Percentiles rank a stretch among this genome's conserved stretches.
These are phyloP conservation scores for Penicillium cinerascens DNA, from an alignment of 495 filamentous ascomycete genomes.

Conservation along the genomic window DNA sequence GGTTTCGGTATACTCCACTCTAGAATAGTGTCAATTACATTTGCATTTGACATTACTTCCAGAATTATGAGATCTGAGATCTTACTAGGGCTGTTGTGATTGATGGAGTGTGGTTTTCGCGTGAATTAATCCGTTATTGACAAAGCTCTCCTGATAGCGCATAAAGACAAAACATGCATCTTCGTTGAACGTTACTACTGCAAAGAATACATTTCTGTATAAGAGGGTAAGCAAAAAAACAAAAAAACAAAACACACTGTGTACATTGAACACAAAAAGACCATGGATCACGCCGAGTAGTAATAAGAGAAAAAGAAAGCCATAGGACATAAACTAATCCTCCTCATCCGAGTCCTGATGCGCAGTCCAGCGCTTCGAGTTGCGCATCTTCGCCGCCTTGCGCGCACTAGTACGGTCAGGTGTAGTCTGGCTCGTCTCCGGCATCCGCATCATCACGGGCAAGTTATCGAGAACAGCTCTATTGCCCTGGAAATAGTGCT, in stretches of 20 bases:
- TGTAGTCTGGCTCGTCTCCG: constrained; percentile 3
- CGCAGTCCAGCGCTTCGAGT: constrained; percentile 35
- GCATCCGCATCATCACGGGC: constrained; percentile 48
- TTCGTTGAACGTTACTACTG: not conserved
- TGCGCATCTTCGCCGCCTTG: constrained; percentile 34
- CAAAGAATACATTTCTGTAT: not conserved
- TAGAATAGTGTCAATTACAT: no score
- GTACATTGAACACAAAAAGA: not conserved
- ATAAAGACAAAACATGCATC: not conserved
- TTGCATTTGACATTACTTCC: no score
- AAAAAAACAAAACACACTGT: not conserved
- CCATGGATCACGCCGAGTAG: not conserved
- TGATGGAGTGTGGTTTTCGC: not conserved
- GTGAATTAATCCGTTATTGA: not conserved
- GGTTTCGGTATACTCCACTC: no score
- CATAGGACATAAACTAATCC: not conserved
- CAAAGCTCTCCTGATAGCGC: not conserved
- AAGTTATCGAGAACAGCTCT: constrained; percentile 73
- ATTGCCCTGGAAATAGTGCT: constrained; percentile 83
- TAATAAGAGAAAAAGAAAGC: not conserved
- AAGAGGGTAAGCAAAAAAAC: not conserved
- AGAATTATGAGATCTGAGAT: no score
- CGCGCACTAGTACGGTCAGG: constrained; percentile 29
- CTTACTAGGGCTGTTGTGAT: not conserved
- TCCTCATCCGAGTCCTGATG: constrained; percentile 25